Evolutionary conservation across 1,284 basidiomycete species (phyloP).

Genomic region (Ganoderma lingzhi): DNA sequence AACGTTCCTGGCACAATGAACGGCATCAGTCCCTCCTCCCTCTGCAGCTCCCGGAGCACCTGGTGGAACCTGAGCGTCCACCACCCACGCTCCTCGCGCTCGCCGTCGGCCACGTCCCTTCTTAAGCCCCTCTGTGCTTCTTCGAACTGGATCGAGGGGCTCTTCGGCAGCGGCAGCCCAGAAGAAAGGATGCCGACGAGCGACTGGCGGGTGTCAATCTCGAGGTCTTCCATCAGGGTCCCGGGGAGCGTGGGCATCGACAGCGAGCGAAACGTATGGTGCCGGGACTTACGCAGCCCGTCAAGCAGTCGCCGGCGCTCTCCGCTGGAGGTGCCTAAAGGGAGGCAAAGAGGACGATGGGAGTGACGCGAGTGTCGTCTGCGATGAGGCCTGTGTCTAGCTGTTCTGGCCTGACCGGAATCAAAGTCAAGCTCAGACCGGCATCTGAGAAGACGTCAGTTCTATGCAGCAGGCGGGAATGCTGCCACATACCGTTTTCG

Average conservation of each 20-base stretch:
- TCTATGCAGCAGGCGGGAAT: background rate
- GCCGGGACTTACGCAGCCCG: slow-evolving; percentile 60
- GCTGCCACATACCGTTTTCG: slow-evolving; percentile 39
- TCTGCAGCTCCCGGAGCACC: slow-evolving; percentile 63
- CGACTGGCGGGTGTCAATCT: slow-evolving; percentile 53
- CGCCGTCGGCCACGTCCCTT: slow-evolving; percentile 47
- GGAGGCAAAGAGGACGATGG: slow-evolving; percentile 43
- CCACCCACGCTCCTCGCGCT: slow-evolving; percentile 81
- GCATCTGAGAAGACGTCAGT: slow-evolving; percentile 37
- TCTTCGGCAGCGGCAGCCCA: slow-evolving; percentile 72
- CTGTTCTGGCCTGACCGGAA: slow-evolving; percentile 54
- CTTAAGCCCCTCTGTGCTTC: slow-evolving; percentile 38
- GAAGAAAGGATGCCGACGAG: slow-evolving; percentile 62
- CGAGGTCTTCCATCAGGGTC: slow-evolving; percentile 44
- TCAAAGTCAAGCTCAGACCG: slow-evolving; percentile 58
- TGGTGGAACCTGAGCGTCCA: slow-evolving; percentile 80
- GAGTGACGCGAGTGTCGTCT: slow-evolving; percentile 49
- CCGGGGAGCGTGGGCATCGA: slow-evolving; percentile 53
- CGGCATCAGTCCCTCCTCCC: slow-evolving; percentile 30
- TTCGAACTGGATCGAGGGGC: slow-evolving; percentile 65
- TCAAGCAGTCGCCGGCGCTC: slow-evolving; percentile 50
- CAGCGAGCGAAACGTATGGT: slow-evolving; percentile 59
- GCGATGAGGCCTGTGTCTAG: slow-evolving; percentile 51
- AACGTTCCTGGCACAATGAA: background rate
- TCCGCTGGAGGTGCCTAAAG: slow-evolving; percentile 23